Conservation (phyloP, 805 yeast genomes). For the Torulaspora franciscae region DNA sequence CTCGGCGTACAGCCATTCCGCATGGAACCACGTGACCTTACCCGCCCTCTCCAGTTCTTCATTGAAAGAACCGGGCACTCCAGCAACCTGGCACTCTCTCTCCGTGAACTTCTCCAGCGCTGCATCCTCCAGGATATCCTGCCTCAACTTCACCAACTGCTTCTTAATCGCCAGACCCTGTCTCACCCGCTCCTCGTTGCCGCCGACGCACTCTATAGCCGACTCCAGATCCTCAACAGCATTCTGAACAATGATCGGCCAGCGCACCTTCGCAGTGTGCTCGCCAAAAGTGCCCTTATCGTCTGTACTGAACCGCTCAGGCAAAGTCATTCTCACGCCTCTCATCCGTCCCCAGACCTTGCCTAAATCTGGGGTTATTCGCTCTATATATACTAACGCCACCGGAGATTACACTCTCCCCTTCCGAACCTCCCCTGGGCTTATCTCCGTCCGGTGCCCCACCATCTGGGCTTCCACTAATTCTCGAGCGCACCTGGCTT, state of each 20-base stretch:
- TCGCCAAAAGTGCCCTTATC: slow-evolving; percentile 78
- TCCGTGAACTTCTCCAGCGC: slow-evolving; percentile 43
- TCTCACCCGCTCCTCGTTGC: slow-evolving; percentile 23
- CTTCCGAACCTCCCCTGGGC: background rate
- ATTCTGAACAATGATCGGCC: slow-evolving; percentile 78
- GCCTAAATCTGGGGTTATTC: background rate
- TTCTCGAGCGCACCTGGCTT: background rate
- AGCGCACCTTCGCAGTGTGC: slow-evolving; percentile 70
- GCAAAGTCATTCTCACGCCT: slow-evolving; percentile 18
- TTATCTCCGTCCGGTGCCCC: background rate
- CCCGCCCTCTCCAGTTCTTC: slow-evolving; percentile 38
- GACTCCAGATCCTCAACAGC: slow-evolving; percentile 56
- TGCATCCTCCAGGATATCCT: slow-evolving; percentile 42
- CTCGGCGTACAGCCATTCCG: slow-evolving; percentile 89
- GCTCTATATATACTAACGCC: background rate
- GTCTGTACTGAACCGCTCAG: slow-evolving; percentile 51
- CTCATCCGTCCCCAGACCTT: background rate
- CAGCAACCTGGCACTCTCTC: slow-evolving; percentile 35
- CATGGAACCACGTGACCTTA: slow-evolving; percentile 62
- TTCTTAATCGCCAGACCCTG: slow-evolving; percentile 48
- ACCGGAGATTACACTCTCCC: background rate
- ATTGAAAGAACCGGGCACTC: slow-evolving; percentile 56
- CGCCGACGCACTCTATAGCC: slow-evolving; percentile 30
- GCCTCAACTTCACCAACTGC: slow-evolving; percentile 42
- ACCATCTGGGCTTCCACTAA: background rate